A percentile compares a stretch with the other conserved stretches of the same genome.
Evolutionary conservation across 768 basidiomycete species (phyloP).

Genomic region (Collybiopsis confluens): DNA sequence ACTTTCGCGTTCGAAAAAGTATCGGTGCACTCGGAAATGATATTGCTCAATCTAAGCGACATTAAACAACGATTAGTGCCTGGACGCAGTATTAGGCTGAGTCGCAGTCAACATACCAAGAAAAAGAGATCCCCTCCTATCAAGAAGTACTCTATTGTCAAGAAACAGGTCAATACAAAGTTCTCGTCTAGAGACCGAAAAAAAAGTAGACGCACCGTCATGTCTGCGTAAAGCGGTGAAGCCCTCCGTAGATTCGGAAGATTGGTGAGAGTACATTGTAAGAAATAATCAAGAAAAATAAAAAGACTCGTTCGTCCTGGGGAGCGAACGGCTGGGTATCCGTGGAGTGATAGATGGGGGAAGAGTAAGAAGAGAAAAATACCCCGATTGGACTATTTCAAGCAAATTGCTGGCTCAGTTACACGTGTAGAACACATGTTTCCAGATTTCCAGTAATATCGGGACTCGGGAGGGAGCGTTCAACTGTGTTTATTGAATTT

Average conservation of each 20-base stretch:
- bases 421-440: slow-evolving; percentile 13
- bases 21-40: slow-evolving; percentile 50
- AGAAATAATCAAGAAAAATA: background rate
- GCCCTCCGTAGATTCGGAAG: slow-evolving; percentile 5
- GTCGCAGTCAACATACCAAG: slow-evolving; percentile 34
- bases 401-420: slow-evolving; percentile 1
- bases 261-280: slow-evolving; percentile 5
- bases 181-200: no score
- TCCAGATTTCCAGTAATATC: background rate
- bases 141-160: slow-evolving; percentile 46
- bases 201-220: no score
- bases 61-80: slow-evolving; percentile 27
- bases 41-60: slow-evolving; percentile 43
- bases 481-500: no score
- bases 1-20: slow-evolving; percentile 52
- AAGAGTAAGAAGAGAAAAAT: slow-evolving; percentile 2
- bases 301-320: slow-evolving; percentile 3
- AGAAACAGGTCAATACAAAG: no score
- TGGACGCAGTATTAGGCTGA: slow-evolving; percentile 20
- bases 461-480: background rate
- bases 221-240: slow-evolving; percentile 25
- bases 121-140: slow-evolving; percentile 49
- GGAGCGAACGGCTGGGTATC: slow-evolving; percentile 6
- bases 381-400: background rate
- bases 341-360: background rate